A percentile compares a stretch with the other conserved stretches of the same genome.
Conservation (phyloP, 164 flowering plant genomes). For the Aristolochia contorta region DNA sequence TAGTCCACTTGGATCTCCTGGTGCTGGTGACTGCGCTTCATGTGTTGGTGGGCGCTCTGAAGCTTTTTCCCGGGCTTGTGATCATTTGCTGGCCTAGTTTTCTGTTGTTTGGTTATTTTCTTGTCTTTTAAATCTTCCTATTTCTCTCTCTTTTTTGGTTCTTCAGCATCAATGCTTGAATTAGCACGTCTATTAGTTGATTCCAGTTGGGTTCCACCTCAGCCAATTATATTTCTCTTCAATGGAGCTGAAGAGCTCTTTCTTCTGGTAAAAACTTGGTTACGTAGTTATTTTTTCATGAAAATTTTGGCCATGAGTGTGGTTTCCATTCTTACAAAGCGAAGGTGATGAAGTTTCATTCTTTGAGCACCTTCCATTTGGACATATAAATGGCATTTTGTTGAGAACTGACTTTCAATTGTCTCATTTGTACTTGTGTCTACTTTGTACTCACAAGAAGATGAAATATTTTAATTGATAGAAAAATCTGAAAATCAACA, state of each 20-base stretch:
- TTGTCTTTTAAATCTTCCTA: background rate
- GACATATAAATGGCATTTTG: no score
- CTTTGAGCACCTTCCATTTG: no score
- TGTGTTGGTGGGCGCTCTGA: constrained; percentile 76
- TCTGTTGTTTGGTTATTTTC: background rate
- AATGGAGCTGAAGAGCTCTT: constrained; percentile 99
- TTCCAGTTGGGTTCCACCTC: constrained; percentile 78
- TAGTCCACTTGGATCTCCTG: constrained; percentile 91
- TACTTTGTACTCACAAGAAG: no score
- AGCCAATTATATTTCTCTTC: constrained; percentile 81
- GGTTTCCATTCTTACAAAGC: background rate
- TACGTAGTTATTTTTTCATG: background rate
- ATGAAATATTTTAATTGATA: no score
- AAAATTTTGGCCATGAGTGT: background rate
- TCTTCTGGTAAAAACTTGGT: constrained; percentile 54
- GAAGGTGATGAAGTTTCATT: no score
- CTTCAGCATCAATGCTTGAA: constrained; percentile 86
- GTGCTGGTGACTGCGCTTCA: constrained; percentile 97
- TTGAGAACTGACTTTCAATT: no score
- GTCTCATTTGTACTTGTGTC: no score
- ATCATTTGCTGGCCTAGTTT: background rate
- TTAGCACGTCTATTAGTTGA: constrained; percentile 67
- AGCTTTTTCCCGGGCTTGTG: background rate
- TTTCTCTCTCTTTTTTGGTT: constrained; percentile 4
- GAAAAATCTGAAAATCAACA: no score